Evolutionary conservation across 2,329 filamentous ascomycete genomes (phyloP), one percentile per base, ranked within the genome.

Genomic region (Ceratocystis smalleyi): DNA sequence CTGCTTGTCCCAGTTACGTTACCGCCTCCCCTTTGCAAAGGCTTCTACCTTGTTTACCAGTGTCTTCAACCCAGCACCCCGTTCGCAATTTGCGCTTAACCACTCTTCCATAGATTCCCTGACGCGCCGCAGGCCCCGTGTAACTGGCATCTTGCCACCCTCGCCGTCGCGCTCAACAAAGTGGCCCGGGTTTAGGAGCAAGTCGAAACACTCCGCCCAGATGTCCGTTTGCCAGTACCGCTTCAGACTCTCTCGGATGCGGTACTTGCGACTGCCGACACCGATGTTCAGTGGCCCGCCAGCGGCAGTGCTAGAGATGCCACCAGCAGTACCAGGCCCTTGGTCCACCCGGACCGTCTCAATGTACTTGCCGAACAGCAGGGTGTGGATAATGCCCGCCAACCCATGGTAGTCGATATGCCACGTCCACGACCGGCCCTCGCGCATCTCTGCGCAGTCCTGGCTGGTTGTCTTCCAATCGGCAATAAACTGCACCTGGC

Each of bases 331-430:
- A n/a, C 24, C 40, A 17, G 35, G 35, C 35, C 79, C 80, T 32
- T 77, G 73, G 69, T 81, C 77, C 69, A 75, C 77, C 43, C 81
- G 79, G 62, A 81, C 76, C 0, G 90, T 95, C 72, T 96, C 89
- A 70, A 99, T 94, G 75, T 97, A 97, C 71, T 89, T 91, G 8
- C 94, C 92, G 72, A 96, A 99, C 2, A 99, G 81, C 69, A 99
- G 81, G 54, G 84, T 87, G 75, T 99, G 91, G 3, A 97, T 79
- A 27, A 89, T 88, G 3, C 90, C 91, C 0, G 94, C 94, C 0
- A 96, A 80, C 12, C 94, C 94, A 73, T 95, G 89, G 70, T 97
- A 95, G 76, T 99, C 94, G 69, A 96, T 89, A 73, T 99, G 94
- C 78, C 91, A 96, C 1, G 92, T 97, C 94, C 94, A 99, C 0